Base-by-base conservation (phyloP, 1,139 yeast genomes). In the Hemisphaericaspora subhashii region DNA sequence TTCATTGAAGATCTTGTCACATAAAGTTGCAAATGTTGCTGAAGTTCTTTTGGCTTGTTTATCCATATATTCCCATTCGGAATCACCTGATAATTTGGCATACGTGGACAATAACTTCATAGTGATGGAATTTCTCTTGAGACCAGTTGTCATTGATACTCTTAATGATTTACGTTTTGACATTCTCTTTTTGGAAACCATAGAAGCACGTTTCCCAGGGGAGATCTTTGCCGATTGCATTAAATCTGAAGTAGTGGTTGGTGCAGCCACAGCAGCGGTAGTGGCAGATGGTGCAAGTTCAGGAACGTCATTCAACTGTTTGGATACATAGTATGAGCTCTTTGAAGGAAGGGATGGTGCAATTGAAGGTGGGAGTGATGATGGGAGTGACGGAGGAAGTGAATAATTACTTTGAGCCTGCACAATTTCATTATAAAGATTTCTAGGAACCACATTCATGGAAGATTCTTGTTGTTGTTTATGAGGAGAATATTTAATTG, bases 21-120 rank as follows among this genome's bases (percentile, higher is more conserved):
- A 83, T 35, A 84, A 66, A 4, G 84, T 75, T 9, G 89, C 92
- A 66, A 84, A 84, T 41, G 86, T 85, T 10, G 87, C 82, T 26
- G 87, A 80, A 2, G 89, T 82, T 61, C 92, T 73, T 62, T 79
- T 83, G 13, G 88, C 81, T 57, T 81, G 87, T 51, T 78, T 80
- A 50, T 83, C 86, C 64, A 83, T 77, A 50, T 78, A 78, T 52
- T 81, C 85, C 81, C 87, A 79, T 44, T 80, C 85, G 35, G 77
- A 71, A 44, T 82, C 87, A 41, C 79, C 78, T 1, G 86, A 73
- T 46, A 83, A 64, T 55, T 80, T 82, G 23, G 90, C 86, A 56
- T 84, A 84, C 0, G 87, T 79, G 0, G 88, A 75, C 42, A 84
- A 71, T 44, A 84, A 62, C 51, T 81, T 83, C 42, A 85, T 70